These are phyloP conservation scores for Cystofilobasidium bisporidii DNA, from an alignment of 768 basidiomycete species.

Conservation along the genomic window DNA sequence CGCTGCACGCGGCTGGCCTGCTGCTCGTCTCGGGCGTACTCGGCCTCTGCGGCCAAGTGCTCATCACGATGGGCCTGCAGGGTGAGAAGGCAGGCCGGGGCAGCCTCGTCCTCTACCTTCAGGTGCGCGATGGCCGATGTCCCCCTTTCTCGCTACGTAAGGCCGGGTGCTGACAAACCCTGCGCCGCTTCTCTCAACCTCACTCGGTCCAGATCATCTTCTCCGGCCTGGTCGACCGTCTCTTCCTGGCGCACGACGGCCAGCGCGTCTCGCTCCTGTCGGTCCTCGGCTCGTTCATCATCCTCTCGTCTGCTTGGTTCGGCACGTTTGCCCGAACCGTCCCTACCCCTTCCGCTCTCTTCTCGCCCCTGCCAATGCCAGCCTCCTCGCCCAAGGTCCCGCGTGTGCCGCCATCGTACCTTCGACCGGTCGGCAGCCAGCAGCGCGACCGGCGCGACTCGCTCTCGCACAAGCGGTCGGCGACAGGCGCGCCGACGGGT, in stretches of 20 bases:
- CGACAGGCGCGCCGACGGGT: too few species aligned
- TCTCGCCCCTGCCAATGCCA: slow-evolving; percentile 1
- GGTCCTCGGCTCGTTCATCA: slow-evolving; percentile 15
- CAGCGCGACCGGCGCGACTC: not conserved
- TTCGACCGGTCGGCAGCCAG: not conserved
- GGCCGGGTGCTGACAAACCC: too few species aligned
- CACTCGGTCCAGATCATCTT: slow-evolving; percentile 16
- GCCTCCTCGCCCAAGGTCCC: not conserved
- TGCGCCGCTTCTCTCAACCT: too few species aligned
- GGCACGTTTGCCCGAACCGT: slow-evolving; percentile 10
- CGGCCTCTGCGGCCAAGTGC: slow-evolving; percentile 44
- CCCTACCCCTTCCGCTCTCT: not conserved
- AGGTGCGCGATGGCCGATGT: slow-evolving; percentile 39
- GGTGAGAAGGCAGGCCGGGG: slow-evolving; percentile 58
- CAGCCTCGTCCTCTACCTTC: slow-evolving; percentile 53
- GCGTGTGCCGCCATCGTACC: not conserved
- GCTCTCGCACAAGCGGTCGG: not conserved
- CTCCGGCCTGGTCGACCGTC: slow-evolving; percentile 15
- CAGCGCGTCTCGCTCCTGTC: slow-evolving; percentile 7
- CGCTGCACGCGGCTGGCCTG: slow-evolving; percentile 26
- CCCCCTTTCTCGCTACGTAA: not conserved
- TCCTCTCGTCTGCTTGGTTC: slow-evolving; percentile 2
- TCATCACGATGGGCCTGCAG: slow-evolving; percentile 56
- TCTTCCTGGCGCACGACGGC: slow-evolving; percentile 5
- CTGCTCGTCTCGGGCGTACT: slow-evolving; percentile 40